Evolutionary conservation across 164 flowering plant genomes (phyloP).

Genomic region (Berberis vulgaris): DNA sequence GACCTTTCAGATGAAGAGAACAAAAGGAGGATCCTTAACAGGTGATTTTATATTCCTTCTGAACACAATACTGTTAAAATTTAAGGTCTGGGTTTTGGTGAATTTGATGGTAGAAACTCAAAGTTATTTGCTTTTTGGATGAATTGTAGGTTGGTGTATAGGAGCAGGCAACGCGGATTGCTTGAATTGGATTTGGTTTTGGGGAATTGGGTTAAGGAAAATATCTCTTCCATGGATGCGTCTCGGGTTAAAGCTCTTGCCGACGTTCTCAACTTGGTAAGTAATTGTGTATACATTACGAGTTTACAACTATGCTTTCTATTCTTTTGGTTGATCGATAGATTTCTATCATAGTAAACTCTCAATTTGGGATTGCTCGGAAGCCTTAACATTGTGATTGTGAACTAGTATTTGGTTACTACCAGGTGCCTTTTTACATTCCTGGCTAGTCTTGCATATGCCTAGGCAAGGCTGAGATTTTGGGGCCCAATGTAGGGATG

Average conservation of each 20-base stretch:
- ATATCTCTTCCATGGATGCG: slow-evolving; percentile 60
- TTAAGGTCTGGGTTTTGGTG: background rate
- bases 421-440: too few species aligned
- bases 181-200: slow-evolving; percentile 85
- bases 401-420: too few species aligned
- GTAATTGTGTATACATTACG: too few species aligned
- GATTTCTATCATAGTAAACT: too few species aligned
- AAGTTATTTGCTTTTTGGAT: background rate
- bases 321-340: too few species aligned
- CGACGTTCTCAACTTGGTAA: slow-evolving; percentile 83
- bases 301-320: too few species aligned
- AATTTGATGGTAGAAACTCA: background rate
- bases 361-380: too few species aligned
- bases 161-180: slow-evolving; percentile 82
- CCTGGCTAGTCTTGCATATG: too few species aligned
- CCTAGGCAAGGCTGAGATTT: too few species aligned
- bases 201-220: slow-evolving; percentile 81
- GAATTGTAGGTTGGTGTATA: slow-evolving; percentile 49
- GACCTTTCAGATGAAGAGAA: slow-evolving; percentile 72
- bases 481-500: too few species aligned
- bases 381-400: too few species aligned
- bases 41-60: slow-evolving; percentile 20
- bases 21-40: slow-evolving; percentile 57
- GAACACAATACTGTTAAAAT: too few species aligned
- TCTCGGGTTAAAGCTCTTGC: slow-evolving; percentile 52